A percentile compares a stretch with the other conserved stretches of the same genome.
These are phyloP conservation scores for Crithidia sp. DNA, from an alignment of 208 protist genomes.

Conservation along the genomic window DNA sequence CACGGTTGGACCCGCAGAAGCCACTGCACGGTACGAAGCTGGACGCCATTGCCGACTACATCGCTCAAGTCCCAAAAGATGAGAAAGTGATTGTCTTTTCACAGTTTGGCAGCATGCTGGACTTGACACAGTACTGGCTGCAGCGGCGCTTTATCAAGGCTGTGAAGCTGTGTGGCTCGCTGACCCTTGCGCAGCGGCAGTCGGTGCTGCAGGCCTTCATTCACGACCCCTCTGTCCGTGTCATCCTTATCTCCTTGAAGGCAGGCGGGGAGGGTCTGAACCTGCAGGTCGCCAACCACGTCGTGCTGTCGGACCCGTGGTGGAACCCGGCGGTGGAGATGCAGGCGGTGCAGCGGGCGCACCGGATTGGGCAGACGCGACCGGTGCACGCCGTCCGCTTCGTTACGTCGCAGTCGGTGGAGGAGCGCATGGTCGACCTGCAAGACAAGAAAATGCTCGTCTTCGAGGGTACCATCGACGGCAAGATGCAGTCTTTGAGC, in stretches of 20 bases:
- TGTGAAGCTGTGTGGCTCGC: slow-evolving; percentile 91
- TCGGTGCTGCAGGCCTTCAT: slow-evolving; percentile 85
- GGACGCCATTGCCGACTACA: slow-evolving; percentile 87
- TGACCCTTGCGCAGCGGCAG: slow-evolving; percentile 86
- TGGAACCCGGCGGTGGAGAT: slow-evolving; percentile 98
- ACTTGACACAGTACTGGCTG: slow-evolving; percentile 93
- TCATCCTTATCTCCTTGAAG: slow-evolving; percentile 98
- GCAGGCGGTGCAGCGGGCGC: slow-evolving; percentile 98
- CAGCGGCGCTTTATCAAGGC: slow-evolving; percentile 72
- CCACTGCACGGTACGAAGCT: slow-evolving; percentile 91
- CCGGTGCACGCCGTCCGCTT: slow-evolving; percentile 96
- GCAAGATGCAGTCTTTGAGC: slow-evolving; percentile 81
- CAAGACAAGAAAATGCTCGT: slow-evolving; percentile 96
- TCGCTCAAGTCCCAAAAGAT: slow-evolving; percentile 61
- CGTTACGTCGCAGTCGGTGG: slow-evolving; percentile 91
- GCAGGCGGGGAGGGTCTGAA: slow-evolving; percentile 99
- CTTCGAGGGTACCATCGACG: slow-evolving; percentile 93
- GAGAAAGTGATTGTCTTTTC: slow-evolving; percentile 95
- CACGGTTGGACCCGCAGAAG: slow-evolving; percentile 75
- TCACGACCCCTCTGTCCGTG: slow-evolving; percentile 82
- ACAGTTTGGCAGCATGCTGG: slow-evolving; percentile 97
- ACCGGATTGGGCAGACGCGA: slow-evolving; percentile 98
- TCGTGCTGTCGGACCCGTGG: slow-evolving; percentile 98
- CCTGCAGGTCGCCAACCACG: slow-evolving; percentile 97
- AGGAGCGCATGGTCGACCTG: slow-evolving; percentile 93